phyloP scores from a whole-genome alignment of 1,284 basidiomycete genomes.

The Moesziomyces sp. region DNA sequence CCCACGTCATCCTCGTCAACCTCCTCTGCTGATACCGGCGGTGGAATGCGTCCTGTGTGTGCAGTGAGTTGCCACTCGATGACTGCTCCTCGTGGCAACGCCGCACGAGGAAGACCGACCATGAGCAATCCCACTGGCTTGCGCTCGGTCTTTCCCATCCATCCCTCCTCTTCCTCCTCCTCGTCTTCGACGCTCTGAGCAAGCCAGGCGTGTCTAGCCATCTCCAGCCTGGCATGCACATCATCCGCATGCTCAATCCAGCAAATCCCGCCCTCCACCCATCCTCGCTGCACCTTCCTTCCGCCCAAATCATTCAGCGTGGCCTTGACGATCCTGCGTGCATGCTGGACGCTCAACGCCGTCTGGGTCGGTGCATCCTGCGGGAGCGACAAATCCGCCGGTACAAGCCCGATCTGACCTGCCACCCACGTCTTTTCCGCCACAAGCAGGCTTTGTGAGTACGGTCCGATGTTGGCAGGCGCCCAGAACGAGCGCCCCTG shows the following conservation, averaged over 20 bases:
- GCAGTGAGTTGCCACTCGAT: constrained; percentile 66
- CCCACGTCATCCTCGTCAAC: neutral
- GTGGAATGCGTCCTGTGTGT: constrained; percentile 48
- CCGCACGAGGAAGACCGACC: constrained; percentile 29
- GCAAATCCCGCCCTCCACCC: constrained; percentile 65
- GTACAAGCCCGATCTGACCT: constrained; percentile 92
- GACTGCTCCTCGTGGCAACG: constrained; percentile 49
- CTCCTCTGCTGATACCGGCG: neutral
- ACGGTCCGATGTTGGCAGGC: constrained; percentile 98
- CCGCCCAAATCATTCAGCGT: constrained; percentile 49
- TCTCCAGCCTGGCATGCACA: constrained; percentile 2
- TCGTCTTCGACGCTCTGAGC: constrained; percentile 10
- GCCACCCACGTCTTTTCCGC: constrained; percentile 84
- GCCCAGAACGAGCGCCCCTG: constrained; percentile 98
- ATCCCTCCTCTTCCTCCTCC: constrained; percentile 11
- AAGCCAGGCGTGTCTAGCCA: constrained; percentile 17
- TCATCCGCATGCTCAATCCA: constrained; percentile 53
- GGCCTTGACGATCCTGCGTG: constrained; percentile 74
- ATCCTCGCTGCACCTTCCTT: constrained; percentile 25
- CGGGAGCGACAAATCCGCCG: constrained; percentile 78
- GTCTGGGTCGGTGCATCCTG: constrained; percentile 73
- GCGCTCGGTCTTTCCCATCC: constrained; percentile 20
- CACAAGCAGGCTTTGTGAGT: constrained; percentile 89
- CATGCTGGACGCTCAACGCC: constrained; percentile 84
- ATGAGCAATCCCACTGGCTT: constrained; percentile 37